A percentile compares a stretch with the other conserved stretches of the same genome.
These are phyloP conservation scores for Lepidium africanum DNA, from an alignment of 345 rosid genomes.

Conservation along the genomic window DNA sequence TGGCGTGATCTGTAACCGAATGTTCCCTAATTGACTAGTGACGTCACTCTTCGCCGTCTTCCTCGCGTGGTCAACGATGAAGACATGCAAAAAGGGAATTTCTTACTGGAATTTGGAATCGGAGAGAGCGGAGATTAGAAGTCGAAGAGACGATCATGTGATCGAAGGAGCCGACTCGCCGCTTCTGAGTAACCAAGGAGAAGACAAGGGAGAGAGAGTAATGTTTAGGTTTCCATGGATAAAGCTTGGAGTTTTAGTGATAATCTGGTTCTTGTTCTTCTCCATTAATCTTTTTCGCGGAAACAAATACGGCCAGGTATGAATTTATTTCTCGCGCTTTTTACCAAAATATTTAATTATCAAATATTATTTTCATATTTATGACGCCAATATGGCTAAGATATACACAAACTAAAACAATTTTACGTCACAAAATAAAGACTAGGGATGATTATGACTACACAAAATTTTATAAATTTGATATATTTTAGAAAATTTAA, in stretches of 20 bases:
- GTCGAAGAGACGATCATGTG: slow-evolving; percentile 4
- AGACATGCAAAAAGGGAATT: slow-evolving; percentile 55
- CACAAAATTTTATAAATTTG: too few relatives aligned
- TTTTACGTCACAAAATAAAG: too few relatives aligned
- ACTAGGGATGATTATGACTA: too few relatives aligned
- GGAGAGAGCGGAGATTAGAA: slow-evolving; percentile 22
- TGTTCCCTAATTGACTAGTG: slow-evolving; percentile 72
- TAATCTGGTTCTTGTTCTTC: slow-evolving; percentile 61
- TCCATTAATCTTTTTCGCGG: slow-evolving; percentile 52
- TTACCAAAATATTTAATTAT: neutral
- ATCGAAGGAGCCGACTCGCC: slow-evolving; percentile 27
- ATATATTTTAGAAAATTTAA: too few relatives aligned
- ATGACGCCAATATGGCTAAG: neutral
- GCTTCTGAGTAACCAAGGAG: slow-evolving; percentile 23
- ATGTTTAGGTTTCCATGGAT: slow-evolving; percentile 43
- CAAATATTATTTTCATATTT: too few relatives aligned
- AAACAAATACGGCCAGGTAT: slow-evolving; percentile 50
- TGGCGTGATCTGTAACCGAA: slow-evolving; percentile 56
- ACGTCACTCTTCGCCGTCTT: slow-evolving; percentile 48
- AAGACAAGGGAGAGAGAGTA: neutral
- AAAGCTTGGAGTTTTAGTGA: slow-evolving; percentile 48
- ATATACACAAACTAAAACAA: too few relatives aligned
- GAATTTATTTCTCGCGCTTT: neutral
- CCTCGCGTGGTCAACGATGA: slow-evolving; percentile 59
- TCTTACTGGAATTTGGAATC: slow-evolving; percentile 49